Evolutionary conservation across 1,284 basidiomycete genomes (phyloP), one percentile per base, ranked within the genome.

Genomic region (Heterobasidion annosum): DNA sequence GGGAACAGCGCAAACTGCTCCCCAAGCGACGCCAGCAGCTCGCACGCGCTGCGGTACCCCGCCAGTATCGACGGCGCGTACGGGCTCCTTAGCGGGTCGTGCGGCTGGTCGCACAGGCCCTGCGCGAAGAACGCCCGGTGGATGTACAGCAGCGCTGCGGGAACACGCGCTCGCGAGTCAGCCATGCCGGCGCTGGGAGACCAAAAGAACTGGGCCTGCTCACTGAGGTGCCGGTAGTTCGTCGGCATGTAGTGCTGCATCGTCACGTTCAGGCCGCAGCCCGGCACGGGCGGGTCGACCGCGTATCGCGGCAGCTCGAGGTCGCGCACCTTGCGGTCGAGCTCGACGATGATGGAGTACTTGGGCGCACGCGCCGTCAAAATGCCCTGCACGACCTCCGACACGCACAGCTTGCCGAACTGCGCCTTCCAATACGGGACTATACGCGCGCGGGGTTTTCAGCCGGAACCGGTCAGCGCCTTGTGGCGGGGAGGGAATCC

Each of bases 11-110:
- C 62, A 59, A 84, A 86, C 57, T 82, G 78, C 46, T 70, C 62
- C 34, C 72, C 73, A 51, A 85, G 60, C 7, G 73, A 75, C 10
- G 61, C 62, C 12, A 85, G 66, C 55, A 85, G 72, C 32, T 77
- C 76, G 58, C 78, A 80, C 34, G 83, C 81, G 59, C 78, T 81
- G 6, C 83, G 80, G 66, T 84, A 88, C 19, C 79, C 78, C 0
- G 86, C 81, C 65, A 85, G 75, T 0, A 88, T 81, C 0, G 86
- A 88, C 0, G 81, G 79, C 0, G 79, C 74, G 61, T 81, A 88
- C 62, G 73, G 76, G 62, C 87, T 84, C 57, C 72, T 73, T 47
- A 83, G 67, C 7, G 81, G 69, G 56, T 86, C 80, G 8, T 69
- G 61, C 0, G 82, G 80, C 54, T 71, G 70, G 46, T 85, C 83